Evolutionary conservation across 2,329 filamentous ascomycete genomes (phyloP).

Genomic region (Trichophyton schoenleinii): DNA sequence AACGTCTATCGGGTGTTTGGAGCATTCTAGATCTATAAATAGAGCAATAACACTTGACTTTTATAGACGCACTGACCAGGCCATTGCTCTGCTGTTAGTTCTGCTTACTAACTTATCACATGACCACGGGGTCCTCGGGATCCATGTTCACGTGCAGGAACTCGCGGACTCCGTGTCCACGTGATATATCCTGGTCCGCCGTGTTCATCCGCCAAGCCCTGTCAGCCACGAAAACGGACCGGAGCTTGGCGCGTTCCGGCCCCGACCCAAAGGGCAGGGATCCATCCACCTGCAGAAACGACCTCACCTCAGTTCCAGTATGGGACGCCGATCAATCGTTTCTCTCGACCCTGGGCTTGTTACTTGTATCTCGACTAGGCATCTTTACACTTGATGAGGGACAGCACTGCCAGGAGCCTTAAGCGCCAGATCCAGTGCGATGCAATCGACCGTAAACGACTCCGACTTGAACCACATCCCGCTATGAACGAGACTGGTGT

Average conservation of each 20-base stretch:
- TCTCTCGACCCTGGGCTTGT: neutral
- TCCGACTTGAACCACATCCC: too few relatives aligned
- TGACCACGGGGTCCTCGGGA: neutral
- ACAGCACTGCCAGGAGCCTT: too few relatives aligned
- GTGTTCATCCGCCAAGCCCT: neutral
- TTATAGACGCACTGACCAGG: too few relatives aligned
- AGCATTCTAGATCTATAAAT: too few relatives aligned
- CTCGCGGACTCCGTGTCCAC: neutral
- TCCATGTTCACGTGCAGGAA: neutral
- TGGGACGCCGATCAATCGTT: neutral
- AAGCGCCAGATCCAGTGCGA: too few relatives aligned
- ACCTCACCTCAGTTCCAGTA: neutral
- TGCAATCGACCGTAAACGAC: too few relatives aligned
- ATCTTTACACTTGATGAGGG: too few relatives aligned
- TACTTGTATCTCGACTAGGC: neutral
- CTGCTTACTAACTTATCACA: neutral
- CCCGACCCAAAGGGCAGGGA: neutral
- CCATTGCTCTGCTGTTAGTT: neutral
- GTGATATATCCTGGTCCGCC: neutral
- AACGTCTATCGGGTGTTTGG: too few relatives aligned
- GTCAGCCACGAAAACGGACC: neutral
- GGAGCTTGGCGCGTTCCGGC: neutral
- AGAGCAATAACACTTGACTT: too few relatives aligned
- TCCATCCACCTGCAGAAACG: too few relatives aligned
- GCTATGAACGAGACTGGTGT: too few relatives aligned